phyloP scores from a whole-genome alignment of 306 rosid genomes.

The Cicer arietinum region DNA sequence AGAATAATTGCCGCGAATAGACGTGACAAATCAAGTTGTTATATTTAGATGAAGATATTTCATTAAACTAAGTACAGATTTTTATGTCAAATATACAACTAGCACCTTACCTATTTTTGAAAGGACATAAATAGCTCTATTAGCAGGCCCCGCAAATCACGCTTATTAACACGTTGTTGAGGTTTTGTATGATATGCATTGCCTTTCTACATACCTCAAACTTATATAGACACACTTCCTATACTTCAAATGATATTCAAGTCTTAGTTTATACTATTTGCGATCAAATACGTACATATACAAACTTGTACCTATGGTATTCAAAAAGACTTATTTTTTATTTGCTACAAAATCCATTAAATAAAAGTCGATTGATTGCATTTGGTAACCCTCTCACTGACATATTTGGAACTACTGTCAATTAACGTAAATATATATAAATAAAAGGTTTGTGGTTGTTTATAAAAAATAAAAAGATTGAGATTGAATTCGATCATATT shows the following conservation, averaged over 20 bases:
- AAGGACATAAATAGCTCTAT: slow-evolving; percentile 39
- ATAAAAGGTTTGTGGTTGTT: neutral
- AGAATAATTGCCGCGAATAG: slow-evolving; percentile 41
- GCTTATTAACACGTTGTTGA: slow-evolving; percentile 10
- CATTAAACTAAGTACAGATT: slow-evolving; percentile 12
- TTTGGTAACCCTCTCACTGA: neutral
- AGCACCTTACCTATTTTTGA: slow-evolving; percentile 27
- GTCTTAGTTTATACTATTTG: slow-evolving; percentile 10
- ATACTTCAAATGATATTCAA: slow-evolving; percentile 9
- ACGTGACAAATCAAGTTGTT: slow-evolving; percentile 39
- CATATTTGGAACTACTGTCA: neutral
- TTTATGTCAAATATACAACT: slow-evolving; percentile 26
- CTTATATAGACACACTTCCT: neutral
- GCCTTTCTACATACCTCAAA: slow-evolving; percentile 38
- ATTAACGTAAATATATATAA: neutral
- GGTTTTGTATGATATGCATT: neutral
- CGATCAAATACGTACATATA: neutral
- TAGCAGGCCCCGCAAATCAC: slow-evolving; percentile 40
- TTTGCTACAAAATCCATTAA: slow-evolving; percentile 18
- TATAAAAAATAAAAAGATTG: too few species aligned
- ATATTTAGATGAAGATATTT: slow-evolving; percentile 36
- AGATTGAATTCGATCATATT: too few species aligned
- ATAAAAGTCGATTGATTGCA: neutral
- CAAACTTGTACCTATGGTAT: slow-evolving; percentile 22
- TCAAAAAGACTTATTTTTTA: slow-evolving; percentile 13